phyloP scores from a whole-genome alignment of 176 grass and related monocot genomes.

The Juncus inflexus region DNA sequence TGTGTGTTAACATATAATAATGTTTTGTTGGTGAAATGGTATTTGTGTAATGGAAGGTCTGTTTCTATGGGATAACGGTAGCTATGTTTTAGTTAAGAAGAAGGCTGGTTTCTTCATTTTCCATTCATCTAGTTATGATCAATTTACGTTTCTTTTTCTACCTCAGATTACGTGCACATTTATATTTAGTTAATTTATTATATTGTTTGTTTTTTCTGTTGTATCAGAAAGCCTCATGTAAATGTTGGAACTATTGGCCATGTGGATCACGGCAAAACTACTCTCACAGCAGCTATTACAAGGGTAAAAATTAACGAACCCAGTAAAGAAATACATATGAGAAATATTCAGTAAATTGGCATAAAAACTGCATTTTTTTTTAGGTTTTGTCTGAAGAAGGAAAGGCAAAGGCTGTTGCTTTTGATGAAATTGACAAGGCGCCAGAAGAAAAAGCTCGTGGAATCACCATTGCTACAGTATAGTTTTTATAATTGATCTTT shows the following conservation, averaged over 20 bases:
- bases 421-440: conserved; percentile 97
- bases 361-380: not conserved
- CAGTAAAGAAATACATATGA: not conserved
- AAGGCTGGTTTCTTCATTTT: too few species aligned
- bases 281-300: conserved; percentile 92
- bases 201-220: conserved; percentile 19
- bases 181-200: not conserved
- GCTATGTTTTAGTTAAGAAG: too few species aligned
- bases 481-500: not conserved
- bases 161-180: not conserved
- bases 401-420: conserved; percentile 82
- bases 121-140: too few species aligned
- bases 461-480: conserved; percentile 95
- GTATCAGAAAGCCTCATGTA: conserved; percentile 86
- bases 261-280: conserved; percentile 93
- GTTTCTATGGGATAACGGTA: too few species aligned
- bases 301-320: conserved; percentile 40
- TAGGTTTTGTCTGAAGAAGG: conserved; percentile 77
- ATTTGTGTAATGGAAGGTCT: too few species aligned
- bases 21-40: too few species aligned
- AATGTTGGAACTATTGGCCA: conserved; percentile 97
- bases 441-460: conserved; percentile 97
- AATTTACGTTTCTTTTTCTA: too few species aligned
- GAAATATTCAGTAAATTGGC: not conserved
- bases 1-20: too few species aligned